These are phyloP conservation scores for Ballota nigra DNA, from an alignment of 257 asterid genomes.

Conservation along the genomic window DNA sequence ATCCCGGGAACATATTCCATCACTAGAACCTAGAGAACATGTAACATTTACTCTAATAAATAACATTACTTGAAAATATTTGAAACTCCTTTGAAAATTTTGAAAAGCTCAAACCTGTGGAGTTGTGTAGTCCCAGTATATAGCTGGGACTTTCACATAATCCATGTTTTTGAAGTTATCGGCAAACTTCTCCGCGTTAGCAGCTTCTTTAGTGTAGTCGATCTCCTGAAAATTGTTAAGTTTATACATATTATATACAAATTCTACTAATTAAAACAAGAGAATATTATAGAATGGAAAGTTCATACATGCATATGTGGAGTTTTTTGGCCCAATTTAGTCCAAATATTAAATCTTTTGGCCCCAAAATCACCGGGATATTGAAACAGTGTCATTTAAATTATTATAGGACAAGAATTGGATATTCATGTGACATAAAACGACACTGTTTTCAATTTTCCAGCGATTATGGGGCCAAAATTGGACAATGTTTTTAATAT, in stretches of 20 bases:
- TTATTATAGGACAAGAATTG: too few relatives aligned
- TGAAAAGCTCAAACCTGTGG: constrained; percentile 66
- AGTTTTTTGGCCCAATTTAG: too few relatives aligned
- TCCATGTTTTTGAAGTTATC: constrained; percentile 73
- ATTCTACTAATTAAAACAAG: neutral
- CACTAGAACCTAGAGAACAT: constrained; percentile 56
- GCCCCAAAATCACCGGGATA: neutral
- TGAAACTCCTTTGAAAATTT: neutral
- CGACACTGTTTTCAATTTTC: neutral
- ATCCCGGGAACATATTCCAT: constrained; percentile 98
- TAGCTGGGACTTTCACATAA: constrained; percentile 80
- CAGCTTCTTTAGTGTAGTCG: constrained; percentile 94
- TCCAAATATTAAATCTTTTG: too few relatives aligned
- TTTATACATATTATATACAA: neutral
- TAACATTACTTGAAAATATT: constrained; percentile 21
- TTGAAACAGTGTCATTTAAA: neutral
- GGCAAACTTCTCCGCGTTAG: constrained; percentile 81
- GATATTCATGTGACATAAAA: too few relatives aligned
- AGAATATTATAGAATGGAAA: neutral
- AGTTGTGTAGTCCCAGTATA: constrained; percentile 85
- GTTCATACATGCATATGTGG: neutral
- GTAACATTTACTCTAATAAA: constrained; percentile 17
- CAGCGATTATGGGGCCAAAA: neutral
- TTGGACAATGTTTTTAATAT: neutral
- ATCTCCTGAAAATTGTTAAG: constrained; percentile 60